Conservation (phyloP, 495 filamentous ascomycete genomes). For the Paragyromitra xinjiangensis region DNA sequence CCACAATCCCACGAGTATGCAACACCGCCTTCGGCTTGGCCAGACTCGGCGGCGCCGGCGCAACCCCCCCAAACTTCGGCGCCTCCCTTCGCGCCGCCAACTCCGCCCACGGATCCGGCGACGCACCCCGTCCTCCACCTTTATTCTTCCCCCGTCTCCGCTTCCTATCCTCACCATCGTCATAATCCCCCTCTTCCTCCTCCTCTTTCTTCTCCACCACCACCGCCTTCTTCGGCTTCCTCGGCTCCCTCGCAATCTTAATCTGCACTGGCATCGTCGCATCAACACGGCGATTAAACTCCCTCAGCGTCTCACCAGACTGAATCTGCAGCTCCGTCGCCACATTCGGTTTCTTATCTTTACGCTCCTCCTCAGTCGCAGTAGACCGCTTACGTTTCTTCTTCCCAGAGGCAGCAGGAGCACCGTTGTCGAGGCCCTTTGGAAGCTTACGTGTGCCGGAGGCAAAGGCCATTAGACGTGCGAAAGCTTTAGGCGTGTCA, state of each 20-base stretch:
- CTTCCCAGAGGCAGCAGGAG: slow-evolving; percentile 53
- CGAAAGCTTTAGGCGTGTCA: slow-evolving; percentile 88
- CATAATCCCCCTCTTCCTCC: slow-evolving; percentile 26
- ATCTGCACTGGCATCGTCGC: slow-evolving; percentile 80
- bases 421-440: slow-evolving; percentile 75
- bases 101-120: slow-evolving; percentile 80
- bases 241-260: slow-evolving; percentile 62
- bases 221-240: slow-evolving; percentile 34
- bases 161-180: slow-evolving; percentile 26
- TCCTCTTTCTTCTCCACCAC: slow-evolving; percentile 67
- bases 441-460: slow-evolving; percentile 67
- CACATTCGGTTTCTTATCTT: slow-evolving; percentile 40
- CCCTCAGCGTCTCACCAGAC: slow-evolving; percentile 80
- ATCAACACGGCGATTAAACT: slow-evolving; percentile 86
- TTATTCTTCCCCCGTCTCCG: slow-evolving; percentile 32
- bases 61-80: slow-evolving; percentile 78
- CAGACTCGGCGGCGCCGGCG: slow-evolving; percentile 80
- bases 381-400: slow-evolving; percentile 63
- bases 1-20: slow-evolving; percentile 73
- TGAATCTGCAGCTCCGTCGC: slow-evolving; percentile 64
- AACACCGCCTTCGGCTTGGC: slow-evolving; percentile 73
- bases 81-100: slow-evolving; percentile 70
- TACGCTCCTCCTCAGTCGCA: slow-evolving; percentile 21
- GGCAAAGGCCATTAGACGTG: slow-evolving; percentile 71
- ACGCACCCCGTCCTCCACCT: slow-evolving; percentile 34